These are phyloP conservation scores for Paecilomyces formosus DNA, from an alignment of 2,329 filamentous ascomycete species.

Conservation along the genomic window DNA sequence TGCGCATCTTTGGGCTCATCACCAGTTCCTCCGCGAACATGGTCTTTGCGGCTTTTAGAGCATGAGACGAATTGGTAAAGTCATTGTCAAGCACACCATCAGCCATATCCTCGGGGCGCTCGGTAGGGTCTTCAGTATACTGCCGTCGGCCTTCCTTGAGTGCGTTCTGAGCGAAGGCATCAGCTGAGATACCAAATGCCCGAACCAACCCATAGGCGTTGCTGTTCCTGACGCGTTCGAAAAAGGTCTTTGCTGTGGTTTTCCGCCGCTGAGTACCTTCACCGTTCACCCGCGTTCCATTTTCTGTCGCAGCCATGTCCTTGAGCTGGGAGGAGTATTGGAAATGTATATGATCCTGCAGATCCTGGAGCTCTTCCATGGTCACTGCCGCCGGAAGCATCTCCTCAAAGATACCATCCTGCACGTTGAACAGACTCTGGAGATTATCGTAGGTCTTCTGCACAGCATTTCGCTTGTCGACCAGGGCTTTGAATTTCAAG, in stretches of 20 bases:
- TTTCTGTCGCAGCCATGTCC: conserved; percentile 57
- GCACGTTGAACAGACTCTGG: conserved; percentile 55
- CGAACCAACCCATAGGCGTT: conserved; percentile 75
- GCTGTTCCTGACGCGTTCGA: conserved; percentile 75
- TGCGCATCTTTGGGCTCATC: conserved; percentile 80
- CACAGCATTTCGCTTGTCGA: conserved; percentile 84
- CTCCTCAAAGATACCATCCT: conserved; percentile 71
- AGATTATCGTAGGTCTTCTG: conserved; percentile 72
- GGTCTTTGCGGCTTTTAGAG: conserved; percentile 70
- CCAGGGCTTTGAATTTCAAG: conserved; percentile 85
- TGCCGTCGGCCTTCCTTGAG: conserved; percentile 69
- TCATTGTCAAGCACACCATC: conserved; percentile 66
- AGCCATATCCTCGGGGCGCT: conserved; percentile 77
- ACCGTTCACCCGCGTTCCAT: conserved; percentile 35
- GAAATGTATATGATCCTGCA: conserved; percentile 96
- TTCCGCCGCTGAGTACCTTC: conserved; percentile 70
- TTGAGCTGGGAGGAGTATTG: conserved; percentile 79
- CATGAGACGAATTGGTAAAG: conserved; percentile 67
- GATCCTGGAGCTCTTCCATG: conserved; percentile 91
- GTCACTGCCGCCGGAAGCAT: conserved; percentile 73
- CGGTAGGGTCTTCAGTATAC: conserved; percentile 75
- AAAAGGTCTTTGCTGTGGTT: conserved; percentile 70
- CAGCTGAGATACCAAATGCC: conserved; percentile 82
- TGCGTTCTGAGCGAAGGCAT: conserved; percentile 81
- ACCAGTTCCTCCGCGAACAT: conserved; percentile 90